phyloP scores from a whole-genome alignment of 306 rosid species.

The Sicyos edulis region DNA sequence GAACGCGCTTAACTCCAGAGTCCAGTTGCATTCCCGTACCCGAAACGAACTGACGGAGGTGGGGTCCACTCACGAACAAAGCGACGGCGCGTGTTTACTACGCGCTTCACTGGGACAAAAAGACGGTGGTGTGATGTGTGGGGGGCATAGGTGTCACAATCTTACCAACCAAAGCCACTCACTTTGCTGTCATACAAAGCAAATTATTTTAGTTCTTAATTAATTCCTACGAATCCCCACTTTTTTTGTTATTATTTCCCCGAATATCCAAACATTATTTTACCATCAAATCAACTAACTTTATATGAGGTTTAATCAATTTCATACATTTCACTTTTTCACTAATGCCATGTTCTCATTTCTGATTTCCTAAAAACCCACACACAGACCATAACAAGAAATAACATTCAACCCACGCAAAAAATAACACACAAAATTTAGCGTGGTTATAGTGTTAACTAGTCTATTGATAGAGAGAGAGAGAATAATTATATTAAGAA shows the following conservation, averaged over 20 bases:
- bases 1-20: too few species aligned
- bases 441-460: too few species aligned
- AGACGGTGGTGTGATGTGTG: not conserved
- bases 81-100: slow-evolving; percentile 32
- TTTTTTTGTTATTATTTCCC: not conserved
- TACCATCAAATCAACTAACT: not conserved
- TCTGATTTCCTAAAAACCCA: too few species aligned
- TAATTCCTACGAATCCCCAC: slow-evolving; percentile 4
- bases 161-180: slow-evolving; percentile 21
- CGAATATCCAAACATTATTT: not conserved
- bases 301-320: too few species aligned
- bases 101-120: not conserved
- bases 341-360: too few species aligned
- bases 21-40: slow-evolving; percentile 62
- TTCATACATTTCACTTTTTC: not conserved
- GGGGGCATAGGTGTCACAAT: slow-evolving; percentile 18
- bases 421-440: too few species aligned
- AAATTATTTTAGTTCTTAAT: not conserved
- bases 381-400: too few species aligned
- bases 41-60: slow-evolving; percentile 37
- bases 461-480: too few species aligned
- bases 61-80: slow-evolving; percentile 21
- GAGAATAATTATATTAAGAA: too few species aligned
- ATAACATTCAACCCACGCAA: too few species aligned
- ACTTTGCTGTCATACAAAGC: slow-evolving; percentile 6